Evolutionary conservation across 2,329 filamentous ascomycete genomes (phyloP), one percentile per base, ranked within the genome.

Genomic region (Ampelomyces quisqualis): DNA sequence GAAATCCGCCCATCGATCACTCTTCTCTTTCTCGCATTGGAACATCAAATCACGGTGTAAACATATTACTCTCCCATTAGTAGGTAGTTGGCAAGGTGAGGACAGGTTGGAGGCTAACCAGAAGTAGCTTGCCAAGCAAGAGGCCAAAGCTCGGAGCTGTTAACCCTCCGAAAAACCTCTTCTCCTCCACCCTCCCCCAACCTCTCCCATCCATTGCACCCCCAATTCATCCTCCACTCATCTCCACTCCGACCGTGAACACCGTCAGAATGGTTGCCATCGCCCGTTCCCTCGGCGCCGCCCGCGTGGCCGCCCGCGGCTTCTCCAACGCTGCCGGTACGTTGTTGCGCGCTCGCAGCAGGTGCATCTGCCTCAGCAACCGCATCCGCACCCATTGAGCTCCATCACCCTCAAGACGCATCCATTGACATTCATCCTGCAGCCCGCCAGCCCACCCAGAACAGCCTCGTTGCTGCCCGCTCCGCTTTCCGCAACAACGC

Each of bases 401-500:
- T 58, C 50, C 49, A 53, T 54, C 54, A 37, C 42, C 41, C 47
- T 45, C 47, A 53, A 57, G 49, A 50, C 43, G 48, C 55, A 57
- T 55, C 60, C 57, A 65, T 65, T 66, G 63, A 67, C 62, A 47
- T 50, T 43, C 43, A 47, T 49, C 47, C 45, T 40, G 47, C 58
- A 65, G 63, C 62, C 49, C 59, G 57, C 58, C 52, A 56, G 52
- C 53, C 55, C 49, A 57, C 61, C 55, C 58, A 65, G 58, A 66
- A 66, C 60, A 60, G 55, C 56, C 64, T 68, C 56, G 61, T 68
- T 55, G 57, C 63, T 57, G 58, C 63, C 63, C 64, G 64, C 61
- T 65, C 59, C 57, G 64, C 64, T 51, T 67, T 68, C 65, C 65
- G 62, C 62, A 66, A 60, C 62, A 68, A 67, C 64, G 61, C 58